phyloP scores from a whole-genome alignment of 768 basidiomycete species.

The Astraeus odoratus region DNA sequence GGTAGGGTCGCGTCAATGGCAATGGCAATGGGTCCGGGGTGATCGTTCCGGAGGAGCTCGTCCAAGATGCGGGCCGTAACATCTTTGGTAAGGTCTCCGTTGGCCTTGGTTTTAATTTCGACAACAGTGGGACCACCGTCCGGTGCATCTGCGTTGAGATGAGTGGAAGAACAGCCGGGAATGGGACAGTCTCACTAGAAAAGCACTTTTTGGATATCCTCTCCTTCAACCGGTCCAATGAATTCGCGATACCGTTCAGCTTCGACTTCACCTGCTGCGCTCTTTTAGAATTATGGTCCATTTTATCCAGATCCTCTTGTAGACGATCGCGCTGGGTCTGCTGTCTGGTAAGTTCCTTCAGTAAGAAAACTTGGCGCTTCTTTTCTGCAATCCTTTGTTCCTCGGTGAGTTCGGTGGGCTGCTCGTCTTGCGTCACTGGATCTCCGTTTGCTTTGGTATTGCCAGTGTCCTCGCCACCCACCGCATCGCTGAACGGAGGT shows the following conservation, averaged over 20 bases:
- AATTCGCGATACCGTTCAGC: constrained; percentile 12
- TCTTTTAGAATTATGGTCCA: neutral
- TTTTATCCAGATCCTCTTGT: neutral
- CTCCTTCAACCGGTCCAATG: constrained; percentile 3
- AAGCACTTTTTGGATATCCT: constrained; percentile 18
- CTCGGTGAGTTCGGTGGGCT: constrained; percentile 12
- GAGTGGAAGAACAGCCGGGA: neutral
- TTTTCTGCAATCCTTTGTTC: constrained; percentile 17
- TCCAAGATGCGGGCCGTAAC: constrained; percentile 9
- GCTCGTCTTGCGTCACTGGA: constrained; percentile 13
- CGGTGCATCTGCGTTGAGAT: constrained; percentile 10
- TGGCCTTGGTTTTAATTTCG: constrained; percentile 2
- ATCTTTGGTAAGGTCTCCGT: neutral
- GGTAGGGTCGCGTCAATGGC: constrained; percentile 5
- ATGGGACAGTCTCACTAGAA: constrained; percentile 6
- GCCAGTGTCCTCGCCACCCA: constrained; percentile 1
- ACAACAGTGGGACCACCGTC: neutral
- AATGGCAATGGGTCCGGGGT: constrained; percentile 16
- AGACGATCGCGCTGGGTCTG: constrained; percentile 6
- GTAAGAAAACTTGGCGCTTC: constrained; percentile 17
- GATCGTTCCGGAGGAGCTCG: constrained; percentile 7
- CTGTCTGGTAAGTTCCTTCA: constrained; percentile 11
- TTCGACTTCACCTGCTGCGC: constrained; percentile 11
- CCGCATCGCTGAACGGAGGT: constrained; percentile 21
- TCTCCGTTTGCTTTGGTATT: constrained; percentile 7